A percentile compares a stretch with the other conserved stretches of the same genome.
Evolutionary conservation across 2,329 filamentous ascomycete genomes (phyloP).

Genomic region (Lecanosticta acicola): DNA sequence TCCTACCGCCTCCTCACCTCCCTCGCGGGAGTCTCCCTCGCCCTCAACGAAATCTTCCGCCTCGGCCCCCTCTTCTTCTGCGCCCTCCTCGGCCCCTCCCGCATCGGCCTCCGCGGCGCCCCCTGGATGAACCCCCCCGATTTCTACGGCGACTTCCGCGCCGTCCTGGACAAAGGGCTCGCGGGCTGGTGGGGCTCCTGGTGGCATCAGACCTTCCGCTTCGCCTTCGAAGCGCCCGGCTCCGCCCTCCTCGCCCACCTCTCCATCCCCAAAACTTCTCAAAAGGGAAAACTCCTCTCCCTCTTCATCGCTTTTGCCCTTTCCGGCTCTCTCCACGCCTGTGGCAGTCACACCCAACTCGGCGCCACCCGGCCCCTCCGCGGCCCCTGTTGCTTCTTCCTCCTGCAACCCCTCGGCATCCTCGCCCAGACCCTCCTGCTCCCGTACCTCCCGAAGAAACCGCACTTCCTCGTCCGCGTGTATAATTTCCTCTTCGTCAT

Average conservation of each 20-base stretch:
- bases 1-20: conserved; percentile 54
- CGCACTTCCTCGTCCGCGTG: conserved; percentile 43
- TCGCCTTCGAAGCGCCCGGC: conserved; percentile 60
- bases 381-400: conserved; percentile 62
- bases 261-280: conserved; percentile 29
- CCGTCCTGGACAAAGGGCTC: conserved; percentile 63
- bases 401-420: conserved; percentile 62
- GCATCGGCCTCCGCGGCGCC: conserved; percentile 56
- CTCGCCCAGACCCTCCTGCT: conserved; percentile 50
- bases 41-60: conserved; percentile 57
- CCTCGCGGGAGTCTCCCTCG: conserved; percentile 52
- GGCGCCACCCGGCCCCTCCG: conserved; percentile 52
- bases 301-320: conserved; percentile 56
- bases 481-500: conserved; percentile 60
- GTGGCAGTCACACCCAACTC: conserved; percentile 63
- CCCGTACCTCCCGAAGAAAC: conserved; percentile 34
- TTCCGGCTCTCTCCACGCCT: conserved; percentile 64
- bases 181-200: conserved; percentile 76
- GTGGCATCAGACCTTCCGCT: conserved; percentile 90
- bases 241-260: conserved; percentile 39
- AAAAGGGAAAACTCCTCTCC: conserved; percentile 37
- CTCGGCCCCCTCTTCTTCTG: conserved; percentile 57
- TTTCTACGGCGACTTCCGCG: conserved; percentile 49
- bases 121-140: conserved; percentile 55
- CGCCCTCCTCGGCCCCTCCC: conserved; percentile 51